Percentiles rank a stretch among this genome's conserved stretches.
These are phyloP conservation scores for Aspergillus hiratsukae DNA, from an alignment of 2,329 filamentous ascomycete genomes.

Conservation along the genomic window DNA sequence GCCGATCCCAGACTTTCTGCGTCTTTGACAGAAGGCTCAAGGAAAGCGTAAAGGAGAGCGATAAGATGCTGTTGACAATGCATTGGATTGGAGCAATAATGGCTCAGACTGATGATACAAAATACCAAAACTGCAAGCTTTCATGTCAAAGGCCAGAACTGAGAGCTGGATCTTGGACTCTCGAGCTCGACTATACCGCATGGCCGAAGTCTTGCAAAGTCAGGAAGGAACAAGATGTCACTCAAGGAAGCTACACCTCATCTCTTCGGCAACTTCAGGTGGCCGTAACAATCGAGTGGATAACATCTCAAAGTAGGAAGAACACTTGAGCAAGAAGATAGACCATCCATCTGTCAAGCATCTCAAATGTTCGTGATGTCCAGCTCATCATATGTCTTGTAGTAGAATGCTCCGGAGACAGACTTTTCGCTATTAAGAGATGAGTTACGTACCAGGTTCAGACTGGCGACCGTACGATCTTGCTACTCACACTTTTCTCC, in stretches of 20 bases:
- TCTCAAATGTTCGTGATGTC: constrained; percentile 27
- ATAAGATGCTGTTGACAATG: constrained; percentile 2
- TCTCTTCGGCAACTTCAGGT: background rate
- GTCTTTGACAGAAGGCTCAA: background rate
- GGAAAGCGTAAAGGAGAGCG: background rate
- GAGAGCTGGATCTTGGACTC: background rate
- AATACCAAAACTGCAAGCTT: background rate
- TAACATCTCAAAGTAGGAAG: background rate
- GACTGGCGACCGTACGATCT: background rate
- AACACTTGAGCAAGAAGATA: background rate
- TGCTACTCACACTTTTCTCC: background rate
- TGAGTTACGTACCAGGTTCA: background rate
- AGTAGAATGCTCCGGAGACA: background rate
- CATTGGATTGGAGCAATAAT: background rate
- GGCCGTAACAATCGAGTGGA: background rate
- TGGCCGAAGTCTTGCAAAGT: background rate
- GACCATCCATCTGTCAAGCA: background rate
- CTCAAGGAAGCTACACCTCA: background rate
- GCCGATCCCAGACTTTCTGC: background rate
- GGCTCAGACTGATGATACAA: background rate
- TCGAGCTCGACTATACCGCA: background rate
- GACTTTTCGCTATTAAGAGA: background rate
- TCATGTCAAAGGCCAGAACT: background rate
- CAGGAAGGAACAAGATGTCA: background rate
- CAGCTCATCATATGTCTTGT: constrained; percentile 36